Base-by-base conservation (phyloP, 495 filamentous ascomycete species). In the Lophiostoma macrostomum region DNA sequence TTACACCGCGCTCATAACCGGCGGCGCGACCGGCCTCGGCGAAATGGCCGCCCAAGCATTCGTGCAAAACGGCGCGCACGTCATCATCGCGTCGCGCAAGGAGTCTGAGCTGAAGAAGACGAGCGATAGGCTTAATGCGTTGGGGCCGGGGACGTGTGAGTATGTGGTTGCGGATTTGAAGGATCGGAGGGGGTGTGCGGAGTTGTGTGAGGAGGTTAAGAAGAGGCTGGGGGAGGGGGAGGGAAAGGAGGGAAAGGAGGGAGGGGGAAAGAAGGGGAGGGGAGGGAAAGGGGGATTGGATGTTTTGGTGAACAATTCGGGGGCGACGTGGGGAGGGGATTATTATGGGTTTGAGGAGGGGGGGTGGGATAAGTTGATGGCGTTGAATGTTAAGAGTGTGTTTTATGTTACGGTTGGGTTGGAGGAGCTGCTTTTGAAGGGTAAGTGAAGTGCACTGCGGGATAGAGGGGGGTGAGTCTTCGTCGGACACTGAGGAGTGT, bases 21-120 rank as follows among this genome's bases (percentile, higher is more conserved):
- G 67, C 37, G 67, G 67, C 16, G 66, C 66, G 0, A 68, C 64
- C 1, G 67, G 67, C 1, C 55, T 70, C n/a, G 67, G 67, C 19
- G 66, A 68, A 49, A 70, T 70, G 67, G 66, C 66, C 4, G 66
- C 67, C 14, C 66, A 70, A 49, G 65, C 58, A 4, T 68, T 68
- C 40, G 58, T 71, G 4, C 68, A 71, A 45, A 69, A 71, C 45
- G 63, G 68, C 12, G 62, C 62, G 12, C 50, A 44, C 22, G 66
- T 67, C 32, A 49, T 66, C 63, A 63, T 76, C 40, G 61, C 67
- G 18, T 61, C 68, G 5, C 67, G 72, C 22, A 71, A 72, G 46
- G 50, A 65, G 23, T 60, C 54, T 35, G 69, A 74, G 38, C 54
- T 70, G 1, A 63, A 73, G 49, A 68, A 55, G 29, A 68, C 65